These are phyloP conservation scores for Canariomyces notabilis DNA, from an alignment of 2,329 filamentous ascomycete species.

Conservation along the genomic window DNA sequence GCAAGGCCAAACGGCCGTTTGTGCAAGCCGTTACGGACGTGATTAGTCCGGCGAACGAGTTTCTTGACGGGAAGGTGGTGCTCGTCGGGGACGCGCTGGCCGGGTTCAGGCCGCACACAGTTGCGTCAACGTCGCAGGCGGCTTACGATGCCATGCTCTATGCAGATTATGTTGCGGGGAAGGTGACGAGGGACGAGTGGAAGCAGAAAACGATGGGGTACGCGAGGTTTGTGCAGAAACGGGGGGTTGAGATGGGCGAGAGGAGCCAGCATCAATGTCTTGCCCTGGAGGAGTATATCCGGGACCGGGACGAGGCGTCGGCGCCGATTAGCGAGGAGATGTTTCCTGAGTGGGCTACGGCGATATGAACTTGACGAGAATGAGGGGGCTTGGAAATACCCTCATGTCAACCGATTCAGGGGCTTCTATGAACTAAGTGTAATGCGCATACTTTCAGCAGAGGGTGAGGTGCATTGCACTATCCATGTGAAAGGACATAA, in stretches of 20 bases:
- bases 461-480: no score
- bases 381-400: no score
- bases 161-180: constrained; percentile 31
- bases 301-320: constrained; percentile 33
- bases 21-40: constrained; percentile 39
- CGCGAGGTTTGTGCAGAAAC: constrained; percentile 31
- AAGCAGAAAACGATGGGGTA: constrained; percentile 33
- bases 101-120: constrained; percentile 41
- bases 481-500: no score
- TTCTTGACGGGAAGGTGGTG: constrained; percentile 34
- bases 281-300: constrained; percentile 30
- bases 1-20: constrained; percentile 36
- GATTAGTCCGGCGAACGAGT: constrained; percentile 31
- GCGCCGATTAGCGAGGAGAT: constrained; percentile 29
- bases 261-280: constrained; percentile 31
- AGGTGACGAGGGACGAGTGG: constrained; percentile 30
- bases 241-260: constrained; percentile 34
- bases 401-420: no score
- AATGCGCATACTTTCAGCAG: no score
- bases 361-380: constrained; percentile 19
- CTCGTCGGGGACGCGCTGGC: constrained; percentile 42
- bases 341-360: constrained; percentile 31
- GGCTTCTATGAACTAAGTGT: no score
- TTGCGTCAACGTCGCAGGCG: constrained; percentile 38
- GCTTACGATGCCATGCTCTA: constrained; percentile 34